A percentile compares a stretch with the other conserved stretches of the same genome.
phyloP scores from a whole-genome alignment of 495 filamentous ascomycete genomes.

The Aspergillus incahuasiensis region DNA sequence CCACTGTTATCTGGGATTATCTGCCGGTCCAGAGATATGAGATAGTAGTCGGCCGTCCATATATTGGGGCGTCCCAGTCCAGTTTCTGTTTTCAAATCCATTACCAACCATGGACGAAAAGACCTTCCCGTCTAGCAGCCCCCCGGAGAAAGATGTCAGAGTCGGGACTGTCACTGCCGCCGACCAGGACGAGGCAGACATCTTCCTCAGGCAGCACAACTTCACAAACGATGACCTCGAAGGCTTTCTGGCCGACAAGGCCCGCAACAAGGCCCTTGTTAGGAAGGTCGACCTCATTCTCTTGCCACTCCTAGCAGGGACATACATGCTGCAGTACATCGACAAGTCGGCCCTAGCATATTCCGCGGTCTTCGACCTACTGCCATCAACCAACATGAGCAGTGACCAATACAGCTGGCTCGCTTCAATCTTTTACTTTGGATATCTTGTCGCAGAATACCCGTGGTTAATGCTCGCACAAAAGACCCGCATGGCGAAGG shows the following conservation, averaged over 20 bases:
- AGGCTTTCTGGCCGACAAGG: slow-evolving; percentile 10
- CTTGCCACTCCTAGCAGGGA: slow-evolving; percentile 47
- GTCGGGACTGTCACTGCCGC: slow-evolving; percentile 25
- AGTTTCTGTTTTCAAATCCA: not conserved
- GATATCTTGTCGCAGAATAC: slow-evolving; percentile 27
- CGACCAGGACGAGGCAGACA: slow-evolving; percentile 29
- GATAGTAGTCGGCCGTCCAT: not conserved
- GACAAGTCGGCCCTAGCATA: slow-evolving; percentile 36
- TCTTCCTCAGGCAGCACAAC: slow-evolving; percentile 31
- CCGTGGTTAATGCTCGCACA: slow-evolving; percentile 44
- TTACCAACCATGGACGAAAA: not conserved
- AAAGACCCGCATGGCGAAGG: slow-evolving; percentile 39
- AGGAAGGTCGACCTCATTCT: slow-evolving; percentile 38
- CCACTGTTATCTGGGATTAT: not conserved
- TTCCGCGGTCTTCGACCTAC: slow-evolving; percentile 33
- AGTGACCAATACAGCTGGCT: slow-evolving; percentile 48
- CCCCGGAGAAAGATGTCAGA: slow-evolving; percentile 16
- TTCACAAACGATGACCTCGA: slow-evolving; percentile 19
- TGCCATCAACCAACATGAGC: slow-evolving; percentile 26
- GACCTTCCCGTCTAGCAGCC: not conserved
- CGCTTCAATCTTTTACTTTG: slow-evolving; percentile 56
- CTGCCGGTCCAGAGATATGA: not conserved
- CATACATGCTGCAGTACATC: slow-evolving; percentile 43
- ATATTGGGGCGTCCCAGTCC: not conserved
- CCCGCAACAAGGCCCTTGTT: slow-evolving; percentile 5